Evolutionary conservation across 2,329 filamentous ascomycete species (phyloP).

Genomic region (Fusarium piperis): DNA sequence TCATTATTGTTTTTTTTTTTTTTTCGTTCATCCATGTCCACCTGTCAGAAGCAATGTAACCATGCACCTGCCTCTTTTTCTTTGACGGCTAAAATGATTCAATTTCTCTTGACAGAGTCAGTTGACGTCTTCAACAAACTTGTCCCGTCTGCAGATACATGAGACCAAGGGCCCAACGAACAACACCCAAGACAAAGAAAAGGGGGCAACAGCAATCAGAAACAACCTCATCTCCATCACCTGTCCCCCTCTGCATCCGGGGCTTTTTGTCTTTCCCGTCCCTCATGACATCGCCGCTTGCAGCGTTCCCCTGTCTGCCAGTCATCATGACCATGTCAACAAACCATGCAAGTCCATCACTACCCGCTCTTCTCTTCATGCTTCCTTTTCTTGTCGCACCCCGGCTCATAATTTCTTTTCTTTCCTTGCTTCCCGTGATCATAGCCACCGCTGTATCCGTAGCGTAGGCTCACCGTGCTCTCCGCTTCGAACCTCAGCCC

Average conservation of each 20-base stretch:
- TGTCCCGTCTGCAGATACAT: not conserved
- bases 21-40: conserved; percentile 2
- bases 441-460: not conserved
- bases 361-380: not conserved
- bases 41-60: not conserved
- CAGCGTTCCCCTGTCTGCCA: conserved; percentile 35
- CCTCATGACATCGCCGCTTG: conserved; percentile 15
- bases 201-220: conserved; percentile 7
- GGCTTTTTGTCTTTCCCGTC: conserved; percentile 20
- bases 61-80: conserved; percentile 2
- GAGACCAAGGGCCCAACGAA: not conserved
- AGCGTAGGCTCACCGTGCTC: conserved; percentile 2
- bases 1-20: not conserved
- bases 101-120: not conserved
- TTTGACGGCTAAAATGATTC: not conserved
- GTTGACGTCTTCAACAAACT: not conserved
- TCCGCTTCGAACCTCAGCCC: not conserved
- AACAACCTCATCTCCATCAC: conserved; percentile 4
- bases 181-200: conserved; percentile 16
- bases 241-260: conserved; percentile 5
- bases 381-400: not conserved
- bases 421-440: not conserved
- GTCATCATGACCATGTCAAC: conserved; percentile 26
- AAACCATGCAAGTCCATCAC: conserved; percentile 12
- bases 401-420: not conserved